Percentiles rank a stretch among this genome's conserved stretches.
Evolutionary conservation across 176 grass and related monocot genomes (phyloP).

Genomic region (Oryza meyeriana): DNA sequence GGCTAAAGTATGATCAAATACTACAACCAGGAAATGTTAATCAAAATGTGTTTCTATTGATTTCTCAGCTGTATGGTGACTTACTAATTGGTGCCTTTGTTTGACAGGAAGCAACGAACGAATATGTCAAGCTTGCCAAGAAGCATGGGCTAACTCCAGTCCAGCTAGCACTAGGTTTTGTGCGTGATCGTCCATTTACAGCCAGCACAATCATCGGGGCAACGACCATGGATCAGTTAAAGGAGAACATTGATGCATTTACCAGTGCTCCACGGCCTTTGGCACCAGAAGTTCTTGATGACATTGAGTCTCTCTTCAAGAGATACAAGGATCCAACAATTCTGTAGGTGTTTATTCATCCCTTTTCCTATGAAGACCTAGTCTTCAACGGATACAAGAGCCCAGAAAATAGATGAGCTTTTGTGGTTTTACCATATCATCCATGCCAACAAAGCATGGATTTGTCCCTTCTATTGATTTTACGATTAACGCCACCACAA

Average conservation of each 20-base stretch:
- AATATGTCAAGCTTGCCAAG: conserved; percentile 67
- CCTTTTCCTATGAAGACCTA: neutral
- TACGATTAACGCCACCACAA: neutral
- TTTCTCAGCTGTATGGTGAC: neutral
- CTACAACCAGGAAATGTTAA: neutral
- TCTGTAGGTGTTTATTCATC: conserved; percentile 20
- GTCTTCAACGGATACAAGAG: neutral
- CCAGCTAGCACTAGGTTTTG: conserved; percentile 77
- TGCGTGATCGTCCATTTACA: conserved; percentile 67
- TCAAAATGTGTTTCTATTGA: neutral
- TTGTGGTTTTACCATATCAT: conserved; percentile 11
- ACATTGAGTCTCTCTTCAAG: conserved; percentile 69
- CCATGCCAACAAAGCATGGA: neutral
- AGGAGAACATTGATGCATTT: conserved; percentile 72
- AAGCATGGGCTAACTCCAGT: conserved; percentile 73
- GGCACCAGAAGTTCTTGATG: conserved; percentile 44
- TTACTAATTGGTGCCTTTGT: neutral
- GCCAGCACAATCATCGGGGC: conserved; percentile 88
- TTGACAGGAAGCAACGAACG: conserved; percentile 60
- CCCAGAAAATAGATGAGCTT: neutral
- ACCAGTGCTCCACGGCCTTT: conserved; percentile 53
- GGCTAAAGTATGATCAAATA: conserved; percentile 57
- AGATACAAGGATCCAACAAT: conserved; percentile 76
- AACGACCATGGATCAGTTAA: conserved; percentile 74
- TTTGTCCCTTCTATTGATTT: neutral